Evolutionary conservation across 768 basidiomycete species (phyloP), one percentile per base, ranked within the genome.

Genomic region (Pisolithus microcarpus): DNA sequence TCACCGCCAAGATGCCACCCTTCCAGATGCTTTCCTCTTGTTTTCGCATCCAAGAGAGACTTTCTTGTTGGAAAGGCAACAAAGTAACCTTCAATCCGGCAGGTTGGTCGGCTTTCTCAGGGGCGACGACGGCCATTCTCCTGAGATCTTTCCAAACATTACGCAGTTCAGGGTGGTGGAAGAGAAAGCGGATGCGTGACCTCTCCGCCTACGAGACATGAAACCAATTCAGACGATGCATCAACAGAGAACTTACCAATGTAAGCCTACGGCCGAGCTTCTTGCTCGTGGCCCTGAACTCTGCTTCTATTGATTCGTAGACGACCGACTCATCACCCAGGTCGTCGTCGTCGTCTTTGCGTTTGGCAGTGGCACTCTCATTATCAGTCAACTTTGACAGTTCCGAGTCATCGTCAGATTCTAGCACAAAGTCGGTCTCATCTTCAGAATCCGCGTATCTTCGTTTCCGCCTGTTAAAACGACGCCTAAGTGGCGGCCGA

Each of bases 31-130:
- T 78, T 49, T 83, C 72, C 65, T 99, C 96, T 71, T 98, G 96
- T 61, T 90, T 77, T 58, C 81, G 79, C 91, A 99, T 95, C 96
- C 96, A 99, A 61, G 75, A 85, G 56, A 99, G 72, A 69, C 90
- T 91, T 70, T 99, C 96, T 48, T 80, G 81, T 66, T 99, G 96
- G 78, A 98, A 99, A 1, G 94, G 95, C 34, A 99, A 73, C 4
- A 99, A 77, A 0, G 78, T 82, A 46, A 90, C 77, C 65, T 91
- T 95, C 53, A 98, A 72, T n/a, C 82, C 83, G 2, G 70, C 72
- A 2, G 96, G 94, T 51, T 94, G 93, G 26, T 79, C 78, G 43
- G 85, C 87, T 59, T 81, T 79, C 46, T 78, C 69, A 2, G 92
- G 91, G 28, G 75, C 69, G 50, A 81, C 70, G 43, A 85, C 72